phyloP scores from a whole-genome alignment of 441 rosid genomes.

The Manihot esculenta region DNA sequence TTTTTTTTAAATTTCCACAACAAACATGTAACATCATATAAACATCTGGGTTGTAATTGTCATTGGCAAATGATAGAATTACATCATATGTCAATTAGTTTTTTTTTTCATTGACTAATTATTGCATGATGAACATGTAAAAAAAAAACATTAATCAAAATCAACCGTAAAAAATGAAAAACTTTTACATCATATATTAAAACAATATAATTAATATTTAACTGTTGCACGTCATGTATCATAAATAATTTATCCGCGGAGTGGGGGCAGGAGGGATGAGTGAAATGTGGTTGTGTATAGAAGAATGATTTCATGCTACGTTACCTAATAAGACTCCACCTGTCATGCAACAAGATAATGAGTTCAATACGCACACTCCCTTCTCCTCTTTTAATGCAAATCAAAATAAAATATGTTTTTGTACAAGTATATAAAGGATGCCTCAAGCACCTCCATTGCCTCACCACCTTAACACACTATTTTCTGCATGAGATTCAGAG shows the following conservation, averaged over 20 bases:
- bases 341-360: slow-evolving; percentile 61
- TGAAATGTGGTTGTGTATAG: slow-evolving; percentile 14
- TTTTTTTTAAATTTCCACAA: too few species aligned
- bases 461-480: background rate
- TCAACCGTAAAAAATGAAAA: background rate
- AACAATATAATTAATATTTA: background rate
- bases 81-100: too few species aligned
- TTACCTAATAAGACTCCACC: slow-evolving; percentile 59
- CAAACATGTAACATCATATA: too few species aligned
- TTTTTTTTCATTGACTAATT: too few species aligned
- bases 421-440: slow-evolving; percentile 16
- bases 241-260: slow-evolving; percentile 24
- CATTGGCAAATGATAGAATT: too few species aligned
- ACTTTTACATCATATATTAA: too few species aligned
- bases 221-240: too few species aligned
- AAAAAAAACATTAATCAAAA: too few species aligned
- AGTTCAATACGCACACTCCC: slow-evolving; percentile 39
- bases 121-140: too few species aligned
- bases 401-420: too few species aligned
- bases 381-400: background rate
- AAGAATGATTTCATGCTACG: slow-evolving; percentile 49
- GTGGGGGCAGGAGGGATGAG: slow-evolving; percentile 19
- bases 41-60: too few species aligned
- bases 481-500: slow-evolving; percentile 26
- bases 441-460: background rate